Conservation (phyloP, 129 eudicot genomes). For the Scalesia atractyloides region DNA sequence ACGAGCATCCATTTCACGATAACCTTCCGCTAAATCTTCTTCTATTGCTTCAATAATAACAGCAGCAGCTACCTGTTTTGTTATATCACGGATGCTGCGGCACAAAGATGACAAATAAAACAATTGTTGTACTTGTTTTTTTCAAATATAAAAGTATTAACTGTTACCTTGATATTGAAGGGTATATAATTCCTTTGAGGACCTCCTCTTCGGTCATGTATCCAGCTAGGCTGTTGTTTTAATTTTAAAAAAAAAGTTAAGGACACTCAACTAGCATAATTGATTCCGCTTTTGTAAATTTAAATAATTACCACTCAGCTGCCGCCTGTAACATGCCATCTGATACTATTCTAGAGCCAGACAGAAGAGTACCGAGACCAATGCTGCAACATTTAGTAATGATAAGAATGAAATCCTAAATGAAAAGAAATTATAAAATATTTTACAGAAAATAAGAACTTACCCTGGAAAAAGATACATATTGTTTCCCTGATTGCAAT, state of each 20-base stretch:
- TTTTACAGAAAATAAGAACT: slow-evolving; percentile 26
- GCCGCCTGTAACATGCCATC: slow-evolving; percentile 99
- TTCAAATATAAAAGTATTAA: not conserved
- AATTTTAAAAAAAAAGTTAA: not conserved
- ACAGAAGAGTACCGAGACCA: slow-evolving; percentile 92
- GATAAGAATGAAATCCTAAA: not conserved
- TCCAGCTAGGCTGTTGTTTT: slow-evolving; percentile 71
- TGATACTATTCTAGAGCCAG: slow-evolving; percentile 83
- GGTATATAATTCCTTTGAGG: slow-evolving; percentile 77
- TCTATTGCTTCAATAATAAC: slow-evolving; percentile 86
- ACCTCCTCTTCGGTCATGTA: slow-evolving; percentile 98
- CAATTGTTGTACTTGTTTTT: not conserved
- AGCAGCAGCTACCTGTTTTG: slow-evolving; percentile 90
- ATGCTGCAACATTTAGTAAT: slow-evolving; percentile 52
- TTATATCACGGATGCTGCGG: slow-evolving; percentile 89
- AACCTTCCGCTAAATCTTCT: slow-evolving; percentile 97
- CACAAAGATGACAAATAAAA: not conserved
- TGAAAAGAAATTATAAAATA: not conserved
- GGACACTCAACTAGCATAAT: not conserved
- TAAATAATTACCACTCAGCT: slow-evolving; percentile 76
- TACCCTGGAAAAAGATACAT: slow-evolving; percentile 98
- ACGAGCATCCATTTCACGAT: slow-evolving; percentile 87
- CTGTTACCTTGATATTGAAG: slow-evolving; percentile 78
- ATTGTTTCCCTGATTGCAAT: slow-evolving; percentile 96
- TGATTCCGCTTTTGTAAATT: not conserved